Evolutionary conservation across 2,329 filamentous ascomycete species (phyloP).

Genomic region (Trichothecium sympodiale): DNA sequence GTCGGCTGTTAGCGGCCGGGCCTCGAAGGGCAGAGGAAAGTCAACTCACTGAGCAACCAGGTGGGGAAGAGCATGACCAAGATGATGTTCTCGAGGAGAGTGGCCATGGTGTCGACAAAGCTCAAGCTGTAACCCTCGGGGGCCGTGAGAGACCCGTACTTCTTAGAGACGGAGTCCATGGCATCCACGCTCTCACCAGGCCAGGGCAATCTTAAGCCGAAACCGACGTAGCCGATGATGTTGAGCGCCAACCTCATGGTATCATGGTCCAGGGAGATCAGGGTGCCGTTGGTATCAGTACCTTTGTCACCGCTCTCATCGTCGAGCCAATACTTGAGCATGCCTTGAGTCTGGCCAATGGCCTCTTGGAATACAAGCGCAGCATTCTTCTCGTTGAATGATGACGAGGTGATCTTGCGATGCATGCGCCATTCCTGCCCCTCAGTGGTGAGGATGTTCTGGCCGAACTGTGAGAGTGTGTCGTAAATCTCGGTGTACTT

Average conservation of each 20-base stretch:
- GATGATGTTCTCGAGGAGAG: conserved; percentile 52
- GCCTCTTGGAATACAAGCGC: conserved; percentile 53
- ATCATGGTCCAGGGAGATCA: conserved; percentile 48
- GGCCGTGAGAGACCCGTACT: conserved; percentile 35
- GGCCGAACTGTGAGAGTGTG: conserved; percentile 43
- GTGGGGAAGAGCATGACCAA: conserved; percentile 47
- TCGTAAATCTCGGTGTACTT: conserved; percentile 24
- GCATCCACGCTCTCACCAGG: conserved; percentile 35
- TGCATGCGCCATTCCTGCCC: conserved; percentile 61
- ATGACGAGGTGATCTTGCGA: conserved; percentile 58
- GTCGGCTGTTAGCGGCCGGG: neutral
- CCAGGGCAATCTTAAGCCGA: conserved; percentile 51
- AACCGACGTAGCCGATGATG: conserved; percentile 57
- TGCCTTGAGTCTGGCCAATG: conserved; percentile 48
- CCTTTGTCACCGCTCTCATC: conserved; percentile 16
- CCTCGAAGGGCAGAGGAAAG: neutral
- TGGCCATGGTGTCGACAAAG: conserved; percentile 52
- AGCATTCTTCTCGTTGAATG: conserved; percentile 70
- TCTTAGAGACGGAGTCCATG: conserved; percentile 33
- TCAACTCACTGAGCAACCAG: conserved; percentile 39
- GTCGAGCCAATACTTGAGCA: conserved; percentile 44
- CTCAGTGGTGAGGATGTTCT: conserved; percentile 62
- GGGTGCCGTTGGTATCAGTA: conserved; percentile 28
- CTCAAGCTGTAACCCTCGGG: conserved; percentile 48
- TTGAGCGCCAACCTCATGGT: conserved; percentile 51